Conservation (phyloP, 805 yeast genomes). For the Cyberlindnera xylosilytica region DNA sequence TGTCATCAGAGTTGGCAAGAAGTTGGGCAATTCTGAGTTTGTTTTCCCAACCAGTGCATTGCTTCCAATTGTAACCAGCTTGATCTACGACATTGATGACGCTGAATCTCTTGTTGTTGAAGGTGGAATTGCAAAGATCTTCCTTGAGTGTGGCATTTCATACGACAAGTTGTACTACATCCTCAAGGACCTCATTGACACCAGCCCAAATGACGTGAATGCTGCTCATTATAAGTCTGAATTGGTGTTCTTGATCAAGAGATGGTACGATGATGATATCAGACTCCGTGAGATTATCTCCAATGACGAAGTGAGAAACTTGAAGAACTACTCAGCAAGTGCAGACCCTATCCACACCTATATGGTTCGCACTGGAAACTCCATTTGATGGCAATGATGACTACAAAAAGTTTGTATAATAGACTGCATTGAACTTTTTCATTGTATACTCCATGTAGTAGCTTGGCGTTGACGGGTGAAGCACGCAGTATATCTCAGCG, state of each 20-base stretch:
- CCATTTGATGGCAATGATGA: conserved; percentile 4
- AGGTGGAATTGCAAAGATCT: conserved; percentile 61
- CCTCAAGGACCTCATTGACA: conserved; percentile 59
- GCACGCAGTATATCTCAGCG: too few species aligned
- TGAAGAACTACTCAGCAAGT: conserved; percentile 46
- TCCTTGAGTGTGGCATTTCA: conserved; percentile 59
- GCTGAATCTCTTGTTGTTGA: conserved; percentile 29
- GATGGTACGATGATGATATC: conserved; percentile 66
- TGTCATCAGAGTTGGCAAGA: conserved; percentile 52
- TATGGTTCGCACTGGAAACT: conserved; percentile 27
- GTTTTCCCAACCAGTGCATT: conserved; percentile 78
- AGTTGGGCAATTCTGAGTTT: conserved; percentile 63
- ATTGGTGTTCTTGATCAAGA: conserved; percentile 59
- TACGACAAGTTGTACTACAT: conserved; percentile 64
- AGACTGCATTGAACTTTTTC: not conserved
- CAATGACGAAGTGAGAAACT: conserved; percentile 24
- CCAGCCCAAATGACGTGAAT: conserved; percentile 52
- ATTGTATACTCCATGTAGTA: too few species aligned
- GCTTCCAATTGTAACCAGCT: conserved; percentile 58
- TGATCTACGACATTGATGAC: conserved; percentile 41
- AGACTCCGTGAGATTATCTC: conserved; percentile 51
- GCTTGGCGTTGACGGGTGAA: too few species aligned
- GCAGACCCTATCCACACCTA: conserved; percentile 57
- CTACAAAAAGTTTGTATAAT: not conserved
- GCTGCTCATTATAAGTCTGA: conserved; percentile 50